Base-by-base conservation (phyloP, 208 protist species). In the Kentomonas sorsogonicus region DNA sequence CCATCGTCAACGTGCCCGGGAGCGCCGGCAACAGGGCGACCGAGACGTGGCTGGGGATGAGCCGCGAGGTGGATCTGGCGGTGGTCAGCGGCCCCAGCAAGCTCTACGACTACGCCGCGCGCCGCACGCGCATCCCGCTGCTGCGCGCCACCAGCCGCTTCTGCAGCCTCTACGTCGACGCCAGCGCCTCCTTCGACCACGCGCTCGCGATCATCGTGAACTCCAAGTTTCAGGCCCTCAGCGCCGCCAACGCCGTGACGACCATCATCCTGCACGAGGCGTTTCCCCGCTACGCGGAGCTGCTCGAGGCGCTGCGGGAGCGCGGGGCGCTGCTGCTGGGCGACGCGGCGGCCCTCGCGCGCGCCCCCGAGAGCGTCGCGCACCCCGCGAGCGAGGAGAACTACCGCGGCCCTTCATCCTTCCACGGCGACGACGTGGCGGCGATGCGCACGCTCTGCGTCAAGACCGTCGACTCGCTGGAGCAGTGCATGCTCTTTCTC, bases 151-250 rank as follows among this genome's bases (percentile, higher is more conserved):
- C 71, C 0, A 68, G 74, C 25, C 73, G 66, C 38, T 56, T 70
- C 38, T 75, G 66, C 59, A 85, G 63, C 40, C 59, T 85, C 40
- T 85, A 80, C 64, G 63, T 81, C 9, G 72, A 85, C 53, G 54
- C 77, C 51, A 81, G 70, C 52, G 78, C 78, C 13, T 60, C 66
- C 27, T 85, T 75, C 53, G 74, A 72, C 20, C 73, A 63, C 29
- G 74, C 78, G 13, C 44, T 85, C 9, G 51, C 67, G 39, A 55
- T 85, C 1, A 70, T 81, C 34, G 39, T 78, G 2, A 81, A 81
- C 60, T 67, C 78, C 10, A 85, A 81, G 45, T 74, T 72, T 48
- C 74, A 85, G 45, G 51, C 58, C 45, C 38, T 61, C 3, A 64
- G 50, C 4, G 78, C 78, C 26, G 72, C 78, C 10, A 85, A 85